Percentiles rank a stretch among this genome's conserved stretches.
These are phyloP conservation scores for Xylariaceae sp. DNA, from an alignment of 2,329 filamentous ascomycete species.

Conservation along the genomic window DNA sequence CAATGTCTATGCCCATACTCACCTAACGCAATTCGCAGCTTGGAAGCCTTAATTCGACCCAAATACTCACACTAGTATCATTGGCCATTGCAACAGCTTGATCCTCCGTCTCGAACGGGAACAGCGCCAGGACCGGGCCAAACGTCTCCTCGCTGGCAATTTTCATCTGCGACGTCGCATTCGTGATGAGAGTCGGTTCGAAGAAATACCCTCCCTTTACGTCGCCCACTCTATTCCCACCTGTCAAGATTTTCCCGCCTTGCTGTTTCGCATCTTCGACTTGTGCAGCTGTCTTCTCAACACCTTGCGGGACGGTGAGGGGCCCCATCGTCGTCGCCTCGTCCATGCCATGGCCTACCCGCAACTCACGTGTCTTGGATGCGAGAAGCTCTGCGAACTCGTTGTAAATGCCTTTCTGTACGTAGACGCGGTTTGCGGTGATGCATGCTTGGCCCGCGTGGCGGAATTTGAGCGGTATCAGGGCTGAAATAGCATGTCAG, in stretches of 20 bases:
- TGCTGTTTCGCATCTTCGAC: conserved; percentile 60
- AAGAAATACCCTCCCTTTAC: conserved; percentile 59
- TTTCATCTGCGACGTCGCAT: conserved; percentile 45
- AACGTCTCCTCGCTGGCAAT: conserved; percentile 53
- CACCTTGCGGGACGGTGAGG: conserved; percentile 50
- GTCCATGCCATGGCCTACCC: conserved; percentile 58
- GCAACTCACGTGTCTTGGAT: conserved; percentile 48
- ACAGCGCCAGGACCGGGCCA: conserved; percentile 53
- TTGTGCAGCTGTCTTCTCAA: conserved; percentile 56
- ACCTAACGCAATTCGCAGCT: neutral
- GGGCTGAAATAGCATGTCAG: conserved; percentile 8
- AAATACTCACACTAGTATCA: conserved; percentile 39
- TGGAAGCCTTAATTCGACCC: neutral
- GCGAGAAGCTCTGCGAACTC: conserved; percentile 54
- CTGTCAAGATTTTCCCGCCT: conserved; percentile 61
- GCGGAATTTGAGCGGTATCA: conserved; percentile 36
- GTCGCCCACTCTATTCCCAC: conserved; percentile 42
- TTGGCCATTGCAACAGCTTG: conserved; percentile 53
- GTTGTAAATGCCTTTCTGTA: conserved; percentile 60
- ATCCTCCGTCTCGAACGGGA: conserved; percentile 53
- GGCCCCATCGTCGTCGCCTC: conserved; percentile 56
- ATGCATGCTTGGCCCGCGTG: conserved; percentile 64
- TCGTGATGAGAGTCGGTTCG: conserved; percentile 52
- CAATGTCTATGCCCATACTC: neutral
- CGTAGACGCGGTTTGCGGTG: conserved; percentile 61